A percentile compares a stretch with the other conserved stretches of the same genome.
Evolutionary conservation across 805 yeast genomes (phyloP).

Genomic region (Ogataea ramenticola): DNA sequence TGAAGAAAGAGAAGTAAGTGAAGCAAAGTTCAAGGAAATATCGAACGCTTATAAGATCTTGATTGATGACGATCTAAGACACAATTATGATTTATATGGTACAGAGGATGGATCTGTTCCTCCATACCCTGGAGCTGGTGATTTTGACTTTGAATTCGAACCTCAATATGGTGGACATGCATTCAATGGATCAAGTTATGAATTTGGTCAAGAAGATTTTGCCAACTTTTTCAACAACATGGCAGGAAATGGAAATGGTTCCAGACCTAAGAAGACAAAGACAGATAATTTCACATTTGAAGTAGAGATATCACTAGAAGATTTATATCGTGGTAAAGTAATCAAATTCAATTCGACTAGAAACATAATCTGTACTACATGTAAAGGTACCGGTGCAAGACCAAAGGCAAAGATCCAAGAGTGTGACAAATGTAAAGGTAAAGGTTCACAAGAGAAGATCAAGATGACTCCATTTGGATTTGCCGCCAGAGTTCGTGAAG

Average conservation of each 20-base stretch:
- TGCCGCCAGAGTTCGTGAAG: constrained; percentile 51
- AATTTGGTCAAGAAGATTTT: constrained; percentile 68
- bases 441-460: constrained; percentile 54
- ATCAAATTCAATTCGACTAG: constrained; percentile 68
- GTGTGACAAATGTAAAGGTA: constrained; percentile 70
- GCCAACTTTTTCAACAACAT: constrained; percentile 56
- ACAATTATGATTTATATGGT: constrained; percentile 54
- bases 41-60: constrained; percentile 81
- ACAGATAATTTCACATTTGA: constrained; percentile 67
- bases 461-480: constrained; percentile 69
- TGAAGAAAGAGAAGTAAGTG: constrained; percentile 59
- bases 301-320: constrained; percentile 61
- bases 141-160: constrained; percentile 26
- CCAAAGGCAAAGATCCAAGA: constrained; percentile 42
- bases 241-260: constrained; percentile 20
- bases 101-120: constrained; percentile 26
- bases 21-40: constrained; percentile 73
- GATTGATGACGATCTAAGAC: constrained; percentile 58
- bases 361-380: constrained; percentile 60
- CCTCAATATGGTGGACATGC: constrained; percentile 42
- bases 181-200: constrained; percentile 30
- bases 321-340: constrained; percentile 73
- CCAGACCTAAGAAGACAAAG: neutral
- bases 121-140: constrained; percentile 12
- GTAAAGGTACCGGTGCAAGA: constrained; percentile 74